Evolutionary conservation across 768 basidiomycete genomes (phyloP).

Genomic region (Suillus paluster): DNA sequence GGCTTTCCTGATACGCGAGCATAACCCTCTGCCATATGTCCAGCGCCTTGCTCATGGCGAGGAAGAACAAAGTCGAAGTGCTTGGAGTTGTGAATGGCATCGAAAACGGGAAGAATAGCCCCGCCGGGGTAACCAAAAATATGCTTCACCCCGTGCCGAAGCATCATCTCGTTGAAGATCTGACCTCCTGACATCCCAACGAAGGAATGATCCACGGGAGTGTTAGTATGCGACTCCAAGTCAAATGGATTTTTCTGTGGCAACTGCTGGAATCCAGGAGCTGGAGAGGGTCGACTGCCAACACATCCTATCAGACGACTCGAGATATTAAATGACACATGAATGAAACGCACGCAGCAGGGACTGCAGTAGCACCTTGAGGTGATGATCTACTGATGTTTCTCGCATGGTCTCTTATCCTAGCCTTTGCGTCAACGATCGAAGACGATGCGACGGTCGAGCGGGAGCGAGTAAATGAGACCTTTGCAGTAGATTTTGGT

Average conservation of each 20-base stretch:
- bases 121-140: slow-evolving; percentile 98
- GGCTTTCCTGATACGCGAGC: slow-evolving; percentile 97
- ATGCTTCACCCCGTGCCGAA: slow-evolving; percentile 93
- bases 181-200: slow-evolving; percentile 94
- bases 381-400: slow-evolving; percentile 71
- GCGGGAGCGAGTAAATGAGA: slow-evolving; percentile 49
- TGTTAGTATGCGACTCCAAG: slow-evolving; percentile 43
- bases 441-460: slow-evolving; percentile 56
- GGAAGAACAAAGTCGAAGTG: slow-evolving; percentile 97
- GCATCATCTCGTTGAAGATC: slow-evolving; percentile 99
- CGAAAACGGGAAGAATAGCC: slow-evolving; percentile 98
- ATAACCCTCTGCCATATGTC: slow-evolving; percentile 99
- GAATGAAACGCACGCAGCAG: slow-evolving; percentile 54
- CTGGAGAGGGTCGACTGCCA: slow-evolving; percentile 62
- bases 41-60: slow-evolving; percentile 96
- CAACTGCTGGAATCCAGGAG: slow-evolving; percentile 58
- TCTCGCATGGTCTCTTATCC: slow-evolving; percentile 78
- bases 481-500: slow-evolving; percentile 35
- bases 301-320: slow-evolving; percentile 12
- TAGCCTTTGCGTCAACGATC: slow-evolving; percentile 79
- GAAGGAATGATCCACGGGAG: slow-evolving; percentile 79
- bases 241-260: slow-evolving; percentile 45
- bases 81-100: slow-evolving; percentile 95
- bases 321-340: slow-evolving; percentile 8
- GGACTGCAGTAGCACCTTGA: slow-evolving; percentile 63